Evolutionary conservation across 495 filamentous ascomycete genomes (phyloP), one percentile per base, ranked within the genome.

Genomic region (Penicillium pulvis): DNA sequence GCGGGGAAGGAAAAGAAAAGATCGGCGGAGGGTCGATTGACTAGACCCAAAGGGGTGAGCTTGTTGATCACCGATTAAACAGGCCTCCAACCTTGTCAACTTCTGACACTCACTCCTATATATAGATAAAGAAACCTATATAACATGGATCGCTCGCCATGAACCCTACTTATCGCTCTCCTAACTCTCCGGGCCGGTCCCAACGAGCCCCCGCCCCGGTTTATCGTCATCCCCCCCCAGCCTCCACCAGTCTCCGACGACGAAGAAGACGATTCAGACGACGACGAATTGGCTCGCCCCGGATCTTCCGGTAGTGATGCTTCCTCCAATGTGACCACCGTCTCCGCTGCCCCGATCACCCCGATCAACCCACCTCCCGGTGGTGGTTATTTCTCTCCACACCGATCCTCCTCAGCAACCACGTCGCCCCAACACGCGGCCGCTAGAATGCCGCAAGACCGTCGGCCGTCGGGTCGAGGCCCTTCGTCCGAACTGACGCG

Each of bases 271-370:
- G 69, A 71, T 43, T 72, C 70, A 26, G 70, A 75, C 50, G 73
- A 77, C 48, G 71, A 73, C 60, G 72, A 72, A 68, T 68, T 72
- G 53, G 61, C 57, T 53, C 76, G 73, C 41, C 70, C 76, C 51
- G 76, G 71, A 63, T 78, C 77, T 50, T 81, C 80, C 52, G 79
- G 78, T 66, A 82, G 79, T 67, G 79, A 82, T 73, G 77, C 77
- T 56, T 82, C 80, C 35, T 83, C 80, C 19, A 79, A 80, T 64
- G 72, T 80, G 57, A 82, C 80, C 31, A 73, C 78, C 20, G 71
- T 76, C 49, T 80, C 77, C 6, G 70, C 71, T 0, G 56, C 61
- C 16, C 67, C 66, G 24, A 58, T 65, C 17, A 69, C 71, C 12
- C 69, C 69, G 28, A 51, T 70, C 41, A 55, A 65, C 26, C 62